Conservation (phyloP, 805 yeast genomes). For the Myxozyma mucilagina region DNA sequence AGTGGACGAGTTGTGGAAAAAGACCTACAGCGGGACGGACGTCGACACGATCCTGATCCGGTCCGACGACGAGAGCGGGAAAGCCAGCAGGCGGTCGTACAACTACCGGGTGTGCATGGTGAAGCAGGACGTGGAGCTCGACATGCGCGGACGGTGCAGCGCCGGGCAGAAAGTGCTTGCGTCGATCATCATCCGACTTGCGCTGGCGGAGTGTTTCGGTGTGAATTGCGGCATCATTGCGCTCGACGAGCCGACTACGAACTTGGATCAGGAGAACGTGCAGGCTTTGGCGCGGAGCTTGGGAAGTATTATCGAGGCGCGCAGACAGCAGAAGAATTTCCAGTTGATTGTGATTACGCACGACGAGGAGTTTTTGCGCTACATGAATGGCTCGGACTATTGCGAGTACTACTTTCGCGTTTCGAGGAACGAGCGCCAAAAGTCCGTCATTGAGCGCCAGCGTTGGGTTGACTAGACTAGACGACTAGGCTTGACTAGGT, state of each 20-base stretch:
- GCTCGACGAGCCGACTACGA: conserved; percentile 96
- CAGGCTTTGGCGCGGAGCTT: conserved; percentile 83
- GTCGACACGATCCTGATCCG: conserved; percentile 85
- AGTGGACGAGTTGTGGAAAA: conserved; percentile 89
- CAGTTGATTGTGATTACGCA: conserved; percentile 95
- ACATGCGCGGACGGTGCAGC: conserved; percentile 97
- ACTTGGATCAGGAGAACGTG: conserved; percentile 84
- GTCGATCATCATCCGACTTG: conserved; percentile 83
- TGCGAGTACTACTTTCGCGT: conserved; percentile 86
- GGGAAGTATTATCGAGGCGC: conserved; percentile 67
- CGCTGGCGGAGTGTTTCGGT: conserved; percentile 94
- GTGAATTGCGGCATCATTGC: conserved; percentile 93
- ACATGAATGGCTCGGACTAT: conserved; percentile 81
- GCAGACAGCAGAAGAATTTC: conserved; percentile 81
- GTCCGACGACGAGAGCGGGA: conserved; percentile 63
- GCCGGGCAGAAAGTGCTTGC: conserved; percentile 98
- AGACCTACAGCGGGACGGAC: conserved; percentile 92
- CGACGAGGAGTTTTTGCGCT: conserved; percentile 84
- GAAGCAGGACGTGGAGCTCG: conserved; percentile 86
- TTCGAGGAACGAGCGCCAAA: conserved; percentile 75
- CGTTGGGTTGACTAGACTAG: neutral
- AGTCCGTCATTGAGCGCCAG: conserved; percentile 66
- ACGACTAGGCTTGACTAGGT: neutral
- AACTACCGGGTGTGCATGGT: conserved; percentile 68
- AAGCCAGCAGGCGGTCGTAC: conserved; percentile 34